A percentile compares a stretch with the other conserved stretches of the same genome.
These are phyloP conservation scores for Xenoacremonium recifei DNA, from an alignment of 2,329 filamentous ascomycete species.

Conservation along the genomic window DNA sequence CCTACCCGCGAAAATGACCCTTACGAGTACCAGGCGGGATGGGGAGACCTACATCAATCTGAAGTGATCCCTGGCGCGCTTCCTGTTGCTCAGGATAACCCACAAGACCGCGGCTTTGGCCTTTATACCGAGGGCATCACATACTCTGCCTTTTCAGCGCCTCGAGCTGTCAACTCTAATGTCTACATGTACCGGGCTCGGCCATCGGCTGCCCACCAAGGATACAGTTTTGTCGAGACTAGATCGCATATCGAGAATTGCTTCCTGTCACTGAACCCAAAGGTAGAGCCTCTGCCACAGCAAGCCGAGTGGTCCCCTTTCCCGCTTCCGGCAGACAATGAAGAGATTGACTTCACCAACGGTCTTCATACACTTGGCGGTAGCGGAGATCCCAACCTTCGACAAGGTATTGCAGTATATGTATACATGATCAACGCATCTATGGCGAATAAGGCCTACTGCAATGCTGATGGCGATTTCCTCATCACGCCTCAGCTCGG, in stretches of 20 bases:
- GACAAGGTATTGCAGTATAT: slow-evolving; percentile 20
- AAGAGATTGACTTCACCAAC: slow-evolving; percentile 38
- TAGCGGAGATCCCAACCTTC: slow-evolving; percentile 44
- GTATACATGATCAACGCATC: slow-evolving; percentile 7
- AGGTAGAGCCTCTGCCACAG: slow-evolving; percentile 42
- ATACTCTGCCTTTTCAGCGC: slow-evolving; percentile 36
- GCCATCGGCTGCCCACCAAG: slow-evolving; percentile 32
- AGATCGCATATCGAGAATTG: slow-evolving; percentile 32
- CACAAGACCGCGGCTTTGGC: slow-evolving; percentile 40
- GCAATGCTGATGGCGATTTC: slow-evolving; percentile 63
- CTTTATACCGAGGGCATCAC: slow-evolving; percentile 49
- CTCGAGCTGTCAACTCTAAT: slow-evolving; percentile 28
- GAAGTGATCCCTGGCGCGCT: slow-evolving; percentile 46
- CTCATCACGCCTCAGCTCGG: slow-evolving; percentile 75
- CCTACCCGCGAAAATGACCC: too few relatives aligned
- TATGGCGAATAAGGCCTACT: slow-evolving; percentile 47
- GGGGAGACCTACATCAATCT: slow-evolving; percentile 49
- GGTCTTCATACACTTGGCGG: slow-evolving; percentile 47
- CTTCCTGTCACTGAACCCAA: slow-evolving; percentile 46
- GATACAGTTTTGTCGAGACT: slow-evolving; percentile 3
- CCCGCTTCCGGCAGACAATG: slow-evolving; percentile 9
- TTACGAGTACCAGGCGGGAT: slow-evolving; percentile 56
- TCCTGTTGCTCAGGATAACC: slow-evolving; percentile 43
- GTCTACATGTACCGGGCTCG: slow-evolving; percentile 34
- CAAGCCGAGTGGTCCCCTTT: slow-evolving; percentile 52